Evolutionary conservation across 176 grass and related monocot species (phyloP), one percentile per base, ranked within the genome.

Genomic region (Lolium multiflorum): DNA sequence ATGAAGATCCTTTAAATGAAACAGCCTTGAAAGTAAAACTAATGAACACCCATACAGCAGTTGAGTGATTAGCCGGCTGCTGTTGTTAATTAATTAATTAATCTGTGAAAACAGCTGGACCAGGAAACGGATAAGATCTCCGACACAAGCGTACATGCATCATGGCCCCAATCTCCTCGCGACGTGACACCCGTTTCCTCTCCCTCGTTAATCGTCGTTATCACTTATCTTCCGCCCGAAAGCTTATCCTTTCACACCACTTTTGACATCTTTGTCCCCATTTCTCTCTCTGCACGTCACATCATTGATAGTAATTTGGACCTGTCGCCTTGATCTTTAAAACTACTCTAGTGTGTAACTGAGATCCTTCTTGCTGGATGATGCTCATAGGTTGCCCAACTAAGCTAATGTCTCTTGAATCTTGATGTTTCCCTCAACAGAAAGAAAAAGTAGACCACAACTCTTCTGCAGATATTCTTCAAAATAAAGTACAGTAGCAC

Each of bases 51-150:
- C 22, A 1, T 6, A 28, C 46, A 16, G 11, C 21, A 49, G 72
- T 17, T 26, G 47, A 75, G 5, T 26, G 48, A 76, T 76, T 76
- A 76, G 52, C 28, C 31, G 52, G n/a, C 17, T 31, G 18, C 47
- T 74, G 21, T 54, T 16, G 20, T 17, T 67, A 57, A 57, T 58
- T 22, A 39, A 39, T 21, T 67, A 58, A 57, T 58, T 22, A 39
- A 39, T 47, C 3, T 0, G 24, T 11, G 15, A 13, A 52, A 57
- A 21, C 25, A 3, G 13, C 51, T 6, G 24, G 41, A 31, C 1
- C 72, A 75, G 72, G 72, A 49, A 88, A 11, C 74, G 74, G 87
- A 89, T 84, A 89, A 89, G 87, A 26, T 25, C 81, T 20, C 79
- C 70, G 76, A 20, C 86, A 3, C 60, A 28, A 25, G 13, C 9